A percentile compares a stretch with the other conserved stretches of the same genome.
These are phyloP conservation scores for Aureobasidium sp. DNA, from an alignment of 2,329 filamentous ascomycete species.

Conservation along the genomic window DNA sequence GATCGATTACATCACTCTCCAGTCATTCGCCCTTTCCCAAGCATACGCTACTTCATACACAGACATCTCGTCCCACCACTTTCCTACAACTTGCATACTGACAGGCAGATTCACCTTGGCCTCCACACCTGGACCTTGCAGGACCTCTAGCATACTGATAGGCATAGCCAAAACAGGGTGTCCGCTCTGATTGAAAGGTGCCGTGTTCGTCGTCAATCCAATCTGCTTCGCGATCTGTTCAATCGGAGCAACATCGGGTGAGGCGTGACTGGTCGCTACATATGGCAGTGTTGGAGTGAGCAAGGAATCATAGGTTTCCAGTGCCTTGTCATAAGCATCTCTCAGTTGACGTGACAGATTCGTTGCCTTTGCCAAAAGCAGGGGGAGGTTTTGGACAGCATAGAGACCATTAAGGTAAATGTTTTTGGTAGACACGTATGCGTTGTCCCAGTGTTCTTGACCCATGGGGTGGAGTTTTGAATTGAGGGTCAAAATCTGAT, in stretches of 20 bases:
- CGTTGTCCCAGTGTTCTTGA: constrained; percentile 42
- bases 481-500: constrained; percentile 46
- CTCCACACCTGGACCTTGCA: constrained; percentile 29
- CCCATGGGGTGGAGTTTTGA: constrained; percentile 40
- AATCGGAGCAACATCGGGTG: constrained; percentile 32
- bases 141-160: constrained; percentile 38
- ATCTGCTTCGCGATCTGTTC: constrained; percentile 44
- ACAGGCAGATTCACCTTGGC: constrained; percentile 36
- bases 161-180: constrained; percentile 49
- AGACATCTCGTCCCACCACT: constrained; percentile 42
- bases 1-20: constrained; percentile 28
- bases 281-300: constrained; percentile 44
- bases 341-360: constrained; percentile 41
- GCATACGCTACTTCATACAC: constrained; percentile 39
- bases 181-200: constrained; percentile 49
- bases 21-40: constrained; percentile 41
- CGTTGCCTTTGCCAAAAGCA: constrained; percentile 42
- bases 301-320: constrained; percentile 37
- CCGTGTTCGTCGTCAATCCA: constrained; percentile 49
- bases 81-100: constrained; percentile 49
- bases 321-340: constrained; percentile 38
- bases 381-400: constrained; percentile 36
- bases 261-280: constrained; percentile 38
- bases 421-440: constrained; percentile 48
- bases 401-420: constrained; percentile 47